These are phyloP conservation scores for Pseudocercospora fijiensis DNA, from an alignment of 2,329 filamentous ascomycete genomes.

Conservation along the genomic window DNA sequence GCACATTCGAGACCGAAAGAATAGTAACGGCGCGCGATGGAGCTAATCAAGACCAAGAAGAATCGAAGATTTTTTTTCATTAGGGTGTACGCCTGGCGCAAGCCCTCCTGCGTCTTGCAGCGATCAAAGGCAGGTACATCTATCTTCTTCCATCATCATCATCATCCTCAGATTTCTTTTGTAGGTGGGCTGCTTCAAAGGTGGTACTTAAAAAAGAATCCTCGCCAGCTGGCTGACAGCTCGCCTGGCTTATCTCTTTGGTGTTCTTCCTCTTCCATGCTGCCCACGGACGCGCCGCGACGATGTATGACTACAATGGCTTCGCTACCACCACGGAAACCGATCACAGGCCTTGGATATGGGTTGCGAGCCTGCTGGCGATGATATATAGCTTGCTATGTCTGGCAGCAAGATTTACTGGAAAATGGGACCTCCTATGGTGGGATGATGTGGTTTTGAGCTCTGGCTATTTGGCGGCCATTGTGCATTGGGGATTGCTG, in stretches of 20 bases:
- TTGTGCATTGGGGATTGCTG: slow-evolving; percentile 24
- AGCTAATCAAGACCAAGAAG: neutral
- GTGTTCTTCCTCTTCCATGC: neutral
- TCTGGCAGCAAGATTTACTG: slow-evolving; percentile 22
- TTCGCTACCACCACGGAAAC: slow-evolving; percentile 21
- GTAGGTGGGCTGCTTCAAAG: neutral
- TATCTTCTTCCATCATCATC: neutral
- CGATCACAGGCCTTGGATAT: slow-evolving; percentile 27
- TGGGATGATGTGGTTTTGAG: slow-evolving; percentile 25
- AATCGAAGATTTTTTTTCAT: neutral
- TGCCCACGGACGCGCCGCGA: slow-evolving; percentile 1
- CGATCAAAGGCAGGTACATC: slow-evolving; percentile 2
- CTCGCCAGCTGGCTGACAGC: neutral
- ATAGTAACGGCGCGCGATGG: neutral
- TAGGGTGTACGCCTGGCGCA: neutral
- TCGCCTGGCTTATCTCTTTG: neutral
- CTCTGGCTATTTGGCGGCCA: slow-evolving; percentile 17
- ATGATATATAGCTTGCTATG: slow-evolving; percentile 27
- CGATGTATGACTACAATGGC: slow-evolving; percentile 16
- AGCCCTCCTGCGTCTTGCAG: neutral
- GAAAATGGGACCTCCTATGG: slow-evolving; percentile 29
- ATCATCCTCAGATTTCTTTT: neutral
- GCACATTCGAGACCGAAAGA: neutral
- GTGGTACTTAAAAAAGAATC: too few species aligned
- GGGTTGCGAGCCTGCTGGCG: slow-evolving; percentile 23